These are phyloP conservation scores for Amesomyces nigricolor DNA, from an alignment of 2,329 filamentous ascomycete genomes.

Conservation along the genomic window DNA sequence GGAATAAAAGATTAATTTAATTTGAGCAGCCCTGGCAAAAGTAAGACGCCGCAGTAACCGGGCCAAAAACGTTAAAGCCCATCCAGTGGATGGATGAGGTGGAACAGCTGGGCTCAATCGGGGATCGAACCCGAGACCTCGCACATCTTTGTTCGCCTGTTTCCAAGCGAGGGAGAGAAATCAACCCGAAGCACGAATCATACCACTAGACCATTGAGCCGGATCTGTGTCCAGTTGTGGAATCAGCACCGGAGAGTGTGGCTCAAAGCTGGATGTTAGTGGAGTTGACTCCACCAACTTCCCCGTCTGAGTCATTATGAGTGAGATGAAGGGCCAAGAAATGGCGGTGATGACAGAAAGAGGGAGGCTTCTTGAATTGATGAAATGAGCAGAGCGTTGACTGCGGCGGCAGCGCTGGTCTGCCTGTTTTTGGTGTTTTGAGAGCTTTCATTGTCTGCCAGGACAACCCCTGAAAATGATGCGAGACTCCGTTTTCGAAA, in stretches of 20 bases:
- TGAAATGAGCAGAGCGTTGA: too few species aligned
- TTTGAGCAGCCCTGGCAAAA: too few species aligned
- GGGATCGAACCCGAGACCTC: slow-evolving; percentile 16
- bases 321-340: too few species aligned
- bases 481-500: too few species aligned
- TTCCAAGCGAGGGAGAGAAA: slow-evolving; percentile 1
- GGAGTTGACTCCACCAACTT: neutral
- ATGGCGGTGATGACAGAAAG: too few species aligned
- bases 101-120: slow-evolving; percentile 34
- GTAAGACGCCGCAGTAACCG: too few species aligned
- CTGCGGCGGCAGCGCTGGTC: too few species aligned
- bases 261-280: neutral
- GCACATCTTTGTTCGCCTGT: slow-evolving; percentile 8
- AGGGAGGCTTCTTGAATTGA: too few species aligned
- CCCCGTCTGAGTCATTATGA: neutral
- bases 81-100: slow-evolving; percentile 56
- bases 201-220: slow-evolving; percentile 17
- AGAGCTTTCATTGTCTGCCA: too few species aligned
- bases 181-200: slow-evolving; percentile 15
- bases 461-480: too few species aligned
- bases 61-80: slow-evolving; percentile 51
- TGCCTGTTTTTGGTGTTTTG: too few species aligned
- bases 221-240: slow-evolving; percentile 3
- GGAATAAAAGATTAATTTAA: too few species aligned
- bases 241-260: neutral